Evolutionary conservation across 139 green algal genomes (phyloP).

Genomic region (Pseudopediastrum boryanum): DNA sequence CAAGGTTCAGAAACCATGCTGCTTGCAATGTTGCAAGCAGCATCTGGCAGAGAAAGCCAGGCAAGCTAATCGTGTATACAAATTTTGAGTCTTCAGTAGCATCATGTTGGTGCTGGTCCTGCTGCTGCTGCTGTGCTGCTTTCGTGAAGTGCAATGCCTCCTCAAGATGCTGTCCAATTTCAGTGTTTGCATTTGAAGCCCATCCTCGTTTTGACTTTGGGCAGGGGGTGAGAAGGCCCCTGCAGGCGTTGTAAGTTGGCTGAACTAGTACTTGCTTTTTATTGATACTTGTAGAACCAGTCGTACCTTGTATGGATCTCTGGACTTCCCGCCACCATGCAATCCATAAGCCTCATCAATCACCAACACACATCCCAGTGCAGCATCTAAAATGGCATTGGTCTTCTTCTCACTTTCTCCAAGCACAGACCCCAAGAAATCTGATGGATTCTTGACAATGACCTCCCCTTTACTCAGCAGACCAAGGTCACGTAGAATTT

Average conservation of each 20-base stretch:
- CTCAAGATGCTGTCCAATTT: background rate
- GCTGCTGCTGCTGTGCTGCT: no score
- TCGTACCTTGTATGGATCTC: constrained; percentile 48
- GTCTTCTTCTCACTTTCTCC: constrained; percentile 50
- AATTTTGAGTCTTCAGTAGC: background rate
- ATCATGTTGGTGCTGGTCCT: background rate
- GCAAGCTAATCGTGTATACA: background rate
- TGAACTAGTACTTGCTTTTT: no score
- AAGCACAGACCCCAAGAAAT: no score
- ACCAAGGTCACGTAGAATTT: constrained; percentile 48
- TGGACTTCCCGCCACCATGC: no score
- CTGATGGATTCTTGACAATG: constrained; percentile 47
- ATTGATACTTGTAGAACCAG: no score
- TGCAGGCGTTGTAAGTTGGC: no score
- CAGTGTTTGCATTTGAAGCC: background rate
- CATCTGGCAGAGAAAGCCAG: background rate
- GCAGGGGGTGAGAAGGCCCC: no score
- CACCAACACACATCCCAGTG: constrained; percentile 51
- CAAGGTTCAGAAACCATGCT: background rate
- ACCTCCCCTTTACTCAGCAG: constrained; percentile 55
- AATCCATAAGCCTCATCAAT: constrained; percentile 59
- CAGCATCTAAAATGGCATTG: constrained; percentile 45
- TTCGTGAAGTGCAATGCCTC: no score
- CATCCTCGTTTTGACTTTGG: no score
- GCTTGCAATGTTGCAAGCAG: no score